Conservation (phyloP, 2,329 filamentous ascomycete genomes). For the Dothiorella sarmentorum region DNA sequence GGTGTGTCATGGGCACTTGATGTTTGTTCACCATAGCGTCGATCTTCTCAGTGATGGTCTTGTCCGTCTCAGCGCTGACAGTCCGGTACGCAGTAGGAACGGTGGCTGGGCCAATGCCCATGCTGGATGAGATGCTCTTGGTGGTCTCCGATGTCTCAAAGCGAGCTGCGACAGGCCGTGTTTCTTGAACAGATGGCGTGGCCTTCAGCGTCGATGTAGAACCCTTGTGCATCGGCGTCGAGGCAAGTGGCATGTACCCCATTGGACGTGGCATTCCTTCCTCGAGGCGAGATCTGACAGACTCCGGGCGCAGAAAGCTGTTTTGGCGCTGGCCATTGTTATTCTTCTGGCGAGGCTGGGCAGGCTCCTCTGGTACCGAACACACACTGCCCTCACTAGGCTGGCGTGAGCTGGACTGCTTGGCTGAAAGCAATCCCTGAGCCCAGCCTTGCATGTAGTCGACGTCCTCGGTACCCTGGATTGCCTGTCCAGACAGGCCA, state of each 20-base stretch:
- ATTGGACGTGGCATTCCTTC: neutral
- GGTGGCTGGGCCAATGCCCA: neutral
- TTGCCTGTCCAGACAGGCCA: slow-evolving; percentile 2
- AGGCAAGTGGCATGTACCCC: neutral
- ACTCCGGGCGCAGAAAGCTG: neutral
- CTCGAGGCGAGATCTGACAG: neutral
- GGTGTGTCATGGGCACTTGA: slow-evolving; percentile 10
- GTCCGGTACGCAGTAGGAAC: neutral
- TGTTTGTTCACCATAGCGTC: neutral
- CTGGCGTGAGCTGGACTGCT: neutral
- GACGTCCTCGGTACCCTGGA: neutral
- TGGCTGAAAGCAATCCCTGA: slow-evolving; percentile 2
- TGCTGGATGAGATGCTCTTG: slow-evolving; percentile 11
- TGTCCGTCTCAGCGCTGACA: neutral
- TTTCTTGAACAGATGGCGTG: neutral
- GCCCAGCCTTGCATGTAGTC: slow-evolving; percentile 16
- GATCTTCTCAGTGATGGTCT: neutral
- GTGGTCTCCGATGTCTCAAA: slow-evolving; percentile 5
- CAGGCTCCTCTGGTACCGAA: neutral
- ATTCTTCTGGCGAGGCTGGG: neutral
- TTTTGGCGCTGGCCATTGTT: neutral
- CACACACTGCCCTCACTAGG: neutral
- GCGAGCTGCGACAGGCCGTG: neutral
- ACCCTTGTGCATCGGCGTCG: neutral
- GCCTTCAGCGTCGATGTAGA: neutral